Base-by-base conservation (phyloP, 352 stramenopile species). In the Aphanomyces euteiches region DNA sequence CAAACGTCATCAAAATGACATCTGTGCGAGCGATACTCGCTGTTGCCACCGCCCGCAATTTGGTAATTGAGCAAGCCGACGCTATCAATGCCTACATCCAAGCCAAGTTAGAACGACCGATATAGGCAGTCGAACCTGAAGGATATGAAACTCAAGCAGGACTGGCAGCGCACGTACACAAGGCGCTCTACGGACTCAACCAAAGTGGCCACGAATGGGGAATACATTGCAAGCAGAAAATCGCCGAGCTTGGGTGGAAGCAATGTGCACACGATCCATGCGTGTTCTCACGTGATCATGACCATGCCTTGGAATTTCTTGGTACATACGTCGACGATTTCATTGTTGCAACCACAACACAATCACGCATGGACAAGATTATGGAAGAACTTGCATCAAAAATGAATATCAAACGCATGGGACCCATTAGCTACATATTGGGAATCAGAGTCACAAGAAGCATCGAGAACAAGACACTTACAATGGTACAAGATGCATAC, bases 401-500 rank as follows among this genome's bases (percentile, higher is more conserved):
- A 17, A 43, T 65, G 41, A 54, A 58, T 15, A 3, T 67, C 19
- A 67, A 67, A 19, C 60, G 2, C 0, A 56, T 76, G 66, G 75
- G 75, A 39, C 67, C 37, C 59, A 50, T 78, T 10, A 15, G 13
- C 3, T 57, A 53, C 50, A 56, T 72, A 21, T 48, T 74, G 1
- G 66, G 72, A 47, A 56, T 74, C 6, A 7, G 61, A 3, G 65
- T 74, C n/a, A 39, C 72, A 43, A 39, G 39, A 7, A 37, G 19
- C 5, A 43, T 58, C 8, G 37, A 37, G 10, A 58, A 34, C 8
- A 8, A 34, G 8, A 19, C 8, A 3, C 50, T 17, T 40, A 28
- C 19, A 40, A 56, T n/a, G 50, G n/a, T 10, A 8, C 50, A 58
- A 58, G 50, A 58, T 47, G 66, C 38, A 50, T 74, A 64, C 19